Evolutionary conservation across 2,329 filamentous ascomycete genomes (phyloP).

Genomic region (Trichoderma lentiforme): DNA sequence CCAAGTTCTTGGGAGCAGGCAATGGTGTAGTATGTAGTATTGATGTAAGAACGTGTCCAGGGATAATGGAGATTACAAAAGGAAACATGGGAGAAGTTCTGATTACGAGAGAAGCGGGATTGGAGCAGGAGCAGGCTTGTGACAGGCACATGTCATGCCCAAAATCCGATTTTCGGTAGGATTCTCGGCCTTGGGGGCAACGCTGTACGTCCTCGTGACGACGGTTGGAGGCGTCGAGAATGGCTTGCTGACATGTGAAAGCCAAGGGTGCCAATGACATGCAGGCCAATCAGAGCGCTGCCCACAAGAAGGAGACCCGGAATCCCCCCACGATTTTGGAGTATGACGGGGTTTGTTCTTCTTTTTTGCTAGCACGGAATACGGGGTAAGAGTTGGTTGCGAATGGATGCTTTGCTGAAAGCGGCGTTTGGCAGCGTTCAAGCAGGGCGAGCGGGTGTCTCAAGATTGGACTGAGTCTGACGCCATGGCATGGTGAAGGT

Average conservation of each 20-base stretch:
- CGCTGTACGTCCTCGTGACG: slow-evolving; percentile 14
- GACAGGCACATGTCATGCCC: slow-evolving; percentile 15
- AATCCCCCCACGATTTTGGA: slow-evolving; percentile 4
- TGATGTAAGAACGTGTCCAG: background rate
- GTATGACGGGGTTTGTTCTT: background rate
- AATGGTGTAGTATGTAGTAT: background rate
- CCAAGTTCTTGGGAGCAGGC: background rate
- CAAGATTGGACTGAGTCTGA: background rate
- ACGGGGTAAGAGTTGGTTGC: background rate
- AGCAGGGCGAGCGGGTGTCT: background rate
- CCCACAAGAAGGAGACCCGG: slow-evolving; percentile 6
- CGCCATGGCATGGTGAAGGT: background rate
- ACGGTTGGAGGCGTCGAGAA: background rate
- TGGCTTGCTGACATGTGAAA: slow-evolving; percentile 18
- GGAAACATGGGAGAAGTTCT: background rate
- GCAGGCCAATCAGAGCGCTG: slow-evolving; percentile 9
- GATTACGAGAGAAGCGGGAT: background rate
- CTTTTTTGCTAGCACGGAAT: background rate
- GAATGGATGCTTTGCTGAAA: background rate
- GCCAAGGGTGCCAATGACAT: background rate
- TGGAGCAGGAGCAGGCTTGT: background rate
- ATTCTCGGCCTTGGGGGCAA: slow-evolving; percentile 1
- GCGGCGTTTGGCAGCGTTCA: background rate
- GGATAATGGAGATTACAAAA: background rate
- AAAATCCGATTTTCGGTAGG: slow-evolving; percentile 1